These are phyloP conservation scores for Trypanosoma rangeli DNA, from an alignment of 208 protist genomes.

Conservation along the genomic window DNA sequence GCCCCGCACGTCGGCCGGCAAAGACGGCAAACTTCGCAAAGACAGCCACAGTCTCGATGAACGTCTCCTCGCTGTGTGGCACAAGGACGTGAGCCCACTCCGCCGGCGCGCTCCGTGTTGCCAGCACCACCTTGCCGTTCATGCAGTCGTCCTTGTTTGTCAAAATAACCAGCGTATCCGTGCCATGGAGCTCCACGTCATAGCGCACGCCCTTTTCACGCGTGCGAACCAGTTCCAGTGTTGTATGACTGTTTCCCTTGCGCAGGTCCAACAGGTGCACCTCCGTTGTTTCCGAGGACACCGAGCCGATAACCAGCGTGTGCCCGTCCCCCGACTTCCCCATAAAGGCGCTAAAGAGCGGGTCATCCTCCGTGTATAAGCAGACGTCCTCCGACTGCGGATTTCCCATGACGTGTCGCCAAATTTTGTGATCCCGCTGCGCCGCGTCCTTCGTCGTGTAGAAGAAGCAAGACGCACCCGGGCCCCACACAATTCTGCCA, in stretches of 20 bases:
- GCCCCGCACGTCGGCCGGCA: conserved; percentile 58
- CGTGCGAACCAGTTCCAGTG: conserved; percentile 63
- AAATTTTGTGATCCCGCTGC: conserved; percentile 81
- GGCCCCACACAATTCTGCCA: conserved; percentile 73
- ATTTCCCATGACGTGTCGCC: conserved; percentile 80
- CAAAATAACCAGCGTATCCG: conserved; percentile 63
- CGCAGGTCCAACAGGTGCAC: conserved; percentile 73
- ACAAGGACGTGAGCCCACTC: conserved; percentile 62
- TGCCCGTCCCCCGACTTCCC: conserved; percentile 64
- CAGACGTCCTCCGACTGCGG: conserved; percentile 73
- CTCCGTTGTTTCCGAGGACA: conserved; percentile 81
- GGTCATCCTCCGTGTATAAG: conserved; percentile 77
- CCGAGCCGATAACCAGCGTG: conserved; percentile 60
- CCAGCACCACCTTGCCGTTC: conserved; percentile 79
- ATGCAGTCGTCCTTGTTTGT: conserved; percentile 78
- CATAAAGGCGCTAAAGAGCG: conserved; percentile 61
- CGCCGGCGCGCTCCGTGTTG: conserved; percentile 35
- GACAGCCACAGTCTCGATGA: conserved; percentile 55
- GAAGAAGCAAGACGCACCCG: conserved; percentile 67
- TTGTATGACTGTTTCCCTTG: conserved; percentile 48
- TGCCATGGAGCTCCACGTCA: conserved; percentile 72
- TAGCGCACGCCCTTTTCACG: conserved; percentile 85
- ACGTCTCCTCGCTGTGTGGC: conserved; percentile 44
- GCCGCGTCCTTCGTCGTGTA: conserved; percentile 82
- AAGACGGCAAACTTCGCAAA: conserved; percentile 66